A percentile compares a stretch with the other conserved stretches of the same genome.
These are phyloP conservation scores for Colletotrichum gigasporum DNA, from an alignment of 2,329 filamentous ascomycete species.

Conservation along the genomic window DNA sequence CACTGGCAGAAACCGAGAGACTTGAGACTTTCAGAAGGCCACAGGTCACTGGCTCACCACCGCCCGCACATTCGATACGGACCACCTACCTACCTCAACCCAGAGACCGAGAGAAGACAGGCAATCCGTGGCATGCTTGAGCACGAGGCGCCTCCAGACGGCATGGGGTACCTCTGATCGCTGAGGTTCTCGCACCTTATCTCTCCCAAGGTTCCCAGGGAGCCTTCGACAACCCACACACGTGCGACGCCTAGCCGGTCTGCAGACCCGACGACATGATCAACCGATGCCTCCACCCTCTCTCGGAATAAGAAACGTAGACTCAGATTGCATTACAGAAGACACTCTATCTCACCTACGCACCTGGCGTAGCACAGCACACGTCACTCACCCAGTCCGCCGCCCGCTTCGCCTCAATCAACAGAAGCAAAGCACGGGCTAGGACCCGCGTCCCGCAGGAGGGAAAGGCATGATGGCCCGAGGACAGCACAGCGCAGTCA, in stretches of 20 bases:
- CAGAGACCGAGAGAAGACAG: too few species aligned
- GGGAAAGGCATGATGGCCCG: slow-evolving; percentile 13
- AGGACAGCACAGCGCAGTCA: slow-evolving; percentile 12
- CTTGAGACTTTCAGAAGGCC: too few species aligned
- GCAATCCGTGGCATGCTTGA: too few species aligned
- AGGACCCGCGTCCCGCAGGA: slow-evolving; percentile 13
- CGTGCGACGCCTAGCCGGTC: slow-evolving; percentile 4
- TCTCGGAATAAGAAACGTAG: slow-evolving; percentile 6
- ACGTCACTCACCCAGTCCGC: background rate
- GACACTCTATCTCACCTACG: background rate
- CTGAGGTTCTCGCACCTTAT: slow-evolving; percentile 2
- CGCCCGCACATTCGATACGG: too few species aligned
- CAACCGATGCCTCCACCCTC: background rate
- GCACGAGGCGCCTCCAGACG: too few species aligned
- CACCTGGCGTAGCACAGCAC: background rate
- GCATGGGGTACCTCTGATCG: too few species aligned
- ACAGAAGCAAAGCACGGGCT: slow-evolving; percentile 14
- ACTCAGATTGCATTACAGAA: slow-evolving; percentile 11
- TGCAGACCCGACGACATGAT: background rate
- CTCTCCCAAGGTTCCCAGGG: background rate
- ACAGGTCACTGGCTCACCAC: too few species aligned
- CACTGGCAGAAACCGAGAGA: slow-evolving; percentile 15
- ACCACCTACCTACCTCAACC: too few species aligned
- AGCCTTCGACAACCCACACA: background rate
- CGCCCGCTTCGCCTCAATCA: background rate